Conservation (phyloP, 2,329 filamentous ascomycete species). For the Calonectria fujianensis region DNA sequence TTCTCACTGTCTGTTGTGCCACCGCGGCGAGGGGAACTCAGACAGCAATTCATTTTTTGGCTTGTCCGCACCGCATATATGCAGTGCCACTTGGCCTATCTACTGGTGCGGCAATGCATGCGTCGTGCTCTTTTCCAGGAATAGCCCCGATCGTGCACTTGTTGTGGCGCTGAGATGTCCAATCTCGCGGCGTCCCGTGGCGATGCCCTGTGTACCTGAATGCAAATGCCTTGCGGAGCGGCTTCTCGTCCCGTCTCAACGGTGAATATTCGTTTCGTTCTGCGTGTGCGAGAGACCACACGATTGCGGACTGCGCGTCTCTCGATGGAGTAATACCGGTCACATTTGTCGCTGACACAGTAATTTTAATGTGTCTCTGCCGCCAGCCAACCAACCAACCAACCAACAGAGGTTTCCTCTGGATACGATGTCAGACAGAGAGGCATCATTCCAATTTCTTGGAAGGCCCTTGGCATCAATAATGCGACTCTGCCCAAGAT, state of each 20-base stretch:
- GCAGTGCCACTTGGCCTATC: constrained; percentile 22
- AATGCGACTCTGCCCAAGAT: background rate
- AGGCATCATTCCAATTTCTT: background rate
- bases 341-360: constrained; percentile 5
- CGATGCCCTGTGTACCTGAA: background rate
- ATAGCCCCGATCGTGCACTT: constrained; percentile 3
- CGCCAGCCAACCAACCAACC: background rate
- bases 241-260: background rate
- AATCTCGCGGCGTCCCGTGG: background rate
- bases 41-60: background rate
- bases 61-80: background rate
- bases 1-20: background rate
- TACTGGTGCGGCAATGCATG: background rate
- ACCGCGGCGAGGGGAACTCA: background rate
- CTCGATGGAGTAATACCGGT: constrained; percentile 1
- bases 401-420: background rate
- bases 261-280: background rate
- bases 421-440: constrained; percentile 6
- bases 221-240: background rate
- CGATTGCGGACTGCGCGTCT: no score
- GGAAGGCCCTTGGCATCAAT: background rate
- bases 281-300: background rate
- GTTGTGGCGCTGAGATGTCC: constrained; percentile 16
- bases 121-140: constrained; percentile 2
- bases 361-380: background rate